Evolutionary conservation across 306 rosid species (phyloP), one percentile per base, ranked within the genome.

Genomic region (Parietaria judaica): DNA sequence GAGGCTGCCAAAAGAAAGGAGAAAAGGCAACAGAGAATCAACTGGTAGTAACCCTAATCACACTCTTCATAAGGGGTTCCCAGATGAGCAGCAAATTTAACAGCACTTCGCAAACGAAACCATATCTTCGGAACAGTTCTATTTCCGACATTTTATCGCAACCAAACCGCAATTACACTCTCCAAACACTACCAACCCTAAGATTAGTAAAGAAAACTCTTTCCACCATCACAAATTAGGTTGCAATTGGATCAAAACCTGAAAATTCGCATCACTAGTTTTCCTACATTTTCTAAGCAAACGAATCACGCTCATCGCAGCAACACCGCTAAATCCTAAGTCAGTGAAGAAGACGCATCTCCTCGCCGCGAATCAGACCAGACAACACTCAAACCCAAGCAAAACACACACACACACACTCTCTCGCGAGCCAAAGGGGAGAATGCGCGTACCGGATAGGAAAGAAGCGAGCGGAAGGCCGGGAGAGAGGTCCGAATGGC

Each of bases 401-500:
- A 6, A 49, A 10, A 49, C 53, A 7, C 53, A 11, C 14, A 49
- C 4, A 11, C 53, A 9, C 14, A 6, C 46, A 14, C 52, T 66
- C 45, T 60, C 37, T 38, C 56, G 7, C 58, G 38, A 46, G 50
- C 56, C 56, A 67, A 58, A 35, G 47, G 36, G 47, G 13, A n/a
- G 3, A 37, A 14, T 34, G 37, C 58, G 54, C 10, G 37, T 72
- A 91, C 96, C 51, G 88, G 85, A 72, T 74, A 91, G 3, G 89
- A 88, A 36, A 88, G 81, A 14, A 91, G 92, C 36, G 95, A 83
- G 41, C 75, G 86, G 51, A 88, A 72, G 9, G 95, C 79, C 12
- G 72, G 64, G 6, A 72, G 66, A 41, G 92, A 85, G 57, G 50
- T 46, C 68, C 96, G 98, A 72, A 91, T 67, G 16, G 98, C 90